phyloP scores from a whole-genome alignment of 345 rosid genomes.

The Boechera retrofracta region DNA sequence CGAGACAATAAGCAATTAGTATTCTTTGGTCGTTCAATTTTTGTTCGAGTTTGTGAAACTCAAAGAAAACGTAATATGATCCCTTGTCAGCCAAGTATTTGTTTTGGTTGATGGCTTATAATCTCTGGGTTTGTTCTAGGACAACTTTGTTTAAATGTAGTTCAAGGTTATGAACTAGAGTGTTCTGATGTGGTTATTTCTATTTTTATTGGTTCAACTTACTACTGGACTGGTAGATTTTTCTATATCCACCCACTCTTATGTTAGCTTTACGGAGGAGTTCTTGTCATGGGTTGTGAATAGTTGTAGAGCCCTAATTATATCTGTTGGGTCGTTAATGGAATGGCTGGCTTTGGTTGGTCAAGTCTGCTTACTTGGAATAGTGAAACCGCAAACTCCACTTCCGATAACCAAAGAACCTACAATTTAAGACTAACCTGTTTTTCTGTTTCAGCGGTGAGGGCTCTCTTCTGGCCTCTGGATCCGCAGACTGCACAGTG shows the following conservation, averaged over 20 bases:
- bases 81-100: not conserved
- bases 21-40: not conserved
- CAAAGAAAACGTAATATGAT: not conserved
- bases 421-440: not conserved
- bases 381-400: not conserved
- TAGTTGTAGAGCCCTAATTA: not conserved
- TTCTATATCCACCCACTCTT: not conserved
- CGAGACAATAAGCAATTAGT: not conserved
- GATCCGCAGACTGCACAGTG: slow-evolving; percentile 94
- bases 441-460: slow-evolving; percentile 67
- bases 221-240: not conserved
- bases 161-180: slow-evolving; percentile 8
- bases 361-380: not conserved
- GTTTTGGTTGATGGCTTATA: not conserved
- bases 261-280: not conserved
- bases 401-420: not conserved
- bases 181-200: slow-evolving; percentile 4
- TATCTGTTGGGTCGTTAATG: not conserved
- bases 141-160: slow-evolving; percentile 9
- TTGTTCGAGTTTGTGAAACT: not conserved
- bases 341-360: slow-evolving; percentile 9
- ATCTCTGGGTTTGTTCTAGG: not conserved
- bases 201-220: not conserved
- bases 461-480: slow-evolving; percentile 95
- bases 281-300: slow-evolving; percentile 9